Evolutionary conservation across 1,284 basidiomycete species (phyloP).

Genomic region (Pisolithus thermaeus): DNA sequence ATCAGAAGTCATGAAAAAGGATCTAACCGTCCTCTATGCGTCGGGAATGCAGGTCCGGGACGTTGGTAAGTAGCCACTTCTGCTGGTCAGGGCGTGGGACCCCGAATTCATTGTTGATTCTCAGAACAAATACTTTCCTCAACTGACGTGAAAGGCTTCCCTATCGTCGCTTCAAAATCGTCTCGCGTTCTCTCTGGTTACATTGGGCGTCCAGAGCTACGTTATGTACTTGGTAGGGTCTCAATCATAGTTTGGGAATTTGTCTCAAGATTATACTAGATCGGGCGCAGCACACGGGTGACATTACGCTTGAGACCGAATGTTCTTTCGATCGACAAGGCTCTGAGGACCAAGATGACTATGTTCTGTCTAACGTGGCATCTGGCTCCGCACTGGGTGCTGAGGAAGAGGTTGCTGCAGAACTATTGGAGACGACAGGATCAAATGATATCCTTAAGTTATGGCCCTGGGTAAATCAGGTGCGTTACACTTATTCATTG

Average conservation of each 20-base stretch:
- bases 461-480: conserved; percentile 91
- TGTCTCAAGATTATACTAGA: conserved; percentile 39
- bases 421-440: conserved; percentile 54
- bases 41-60: conserved; percentile 73
- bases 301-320: conserved; percentile 57
- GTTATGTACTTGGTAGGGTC: conserved; percentile 74
- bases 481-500: conserved; percentile 27
- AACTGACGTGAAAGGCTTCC: conserved; percentile 86
- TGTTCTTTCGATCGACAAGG: conserved; percentile 62
- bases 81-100: neutral
- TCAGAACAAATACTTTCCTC: conserved; percentile 64
- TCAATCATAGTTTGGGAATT: neutral
- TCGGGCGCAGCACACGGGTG: conserved; percentile 58
- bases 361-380: conserved; percentile 43
- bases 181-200: conserved; percentile 75
- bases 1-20: conserved; percentile 82
- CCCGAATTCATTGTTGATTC: neutral
- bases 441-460: conserved; percentile 64
- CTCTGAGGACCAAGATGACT: conserved; percentile 38
- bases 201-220: conserved; percentile 81
- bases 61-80: conserved; percentile 53
- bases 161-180: conserved; percentile 61
- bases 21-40: conserved; percentile 69
- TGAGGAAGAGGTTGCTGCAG: conserved; percentile 62
- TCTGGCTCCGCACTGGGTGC: conserved; percentile 50